Evolutionary conservation across 805 yeast genomes (phyloP).

Genomic region (Candida boidinii): DNA sequence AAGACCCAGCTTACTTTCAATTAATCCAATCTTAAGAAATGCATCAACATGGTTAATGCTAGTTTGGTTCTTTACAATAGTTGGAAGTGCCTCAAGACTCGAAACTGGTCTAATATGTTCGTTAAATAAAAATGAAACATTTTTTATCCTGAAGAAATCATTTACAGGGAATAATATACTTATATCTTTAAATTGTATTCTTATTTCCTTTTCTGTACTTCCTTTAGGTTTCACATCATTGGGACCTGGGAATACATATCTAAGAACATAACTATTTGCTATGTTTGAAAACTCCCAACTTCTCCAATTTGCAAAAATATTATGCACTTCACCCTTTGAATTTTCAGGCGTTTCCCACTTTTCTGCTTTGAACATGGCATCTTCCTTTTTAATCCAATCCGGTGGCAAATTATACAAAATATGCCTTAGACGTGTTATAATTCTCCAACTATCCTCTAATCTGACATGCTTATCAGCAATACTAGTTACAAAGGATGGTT

Average conservation of each 20-base stretch:
- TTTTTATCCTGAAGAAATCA: too few species aligned
- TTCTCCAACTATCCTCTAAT: constrained; percentile 80
- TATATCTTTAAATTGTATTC: not conserved
- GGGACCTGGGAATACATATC: constrained; percentile 34
- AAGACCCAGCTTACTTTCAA: too few species aligned
- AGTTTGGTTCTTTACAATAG: too few species aligned
- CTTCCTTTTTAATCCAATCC: constrained; percentile 34
- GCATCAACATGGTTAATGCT: too few species aligned
- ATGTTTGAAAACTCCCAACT: constrained; percentile 79
- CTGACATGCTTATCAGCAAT: constrained; percentile 68
- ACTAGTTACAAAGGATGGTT: constrained; percentile 76
- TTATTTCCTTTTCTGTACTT: constrained; percentile 11
- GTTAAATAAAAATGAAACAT: too few species aligned
- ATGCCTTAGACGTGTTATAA: constrained; percentile 72
- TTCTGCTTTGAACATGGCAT: constrained; percentile 20
- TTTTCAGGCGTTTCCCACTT: constrained; percentile 38
- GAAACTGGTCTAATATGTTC: too few species aligned
- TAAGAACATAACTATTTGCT: constrained; percentile 47
- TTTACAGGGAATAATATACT: too few species aligned
- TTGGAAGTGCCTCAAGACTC: too few species aligned
- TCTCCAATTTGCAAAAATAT: constrained; percentile 72
- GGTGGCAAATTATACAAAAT: constrained; percentile 51
- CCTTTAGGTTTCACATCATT: too few species aligned
- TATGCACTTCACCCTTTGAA: constrained; percentile 47
- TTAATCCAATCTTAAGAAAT: too few species aligned